Base-by-base conservation (phyloP, 805 yeast species). In the Starmera quercuum region DNA sequence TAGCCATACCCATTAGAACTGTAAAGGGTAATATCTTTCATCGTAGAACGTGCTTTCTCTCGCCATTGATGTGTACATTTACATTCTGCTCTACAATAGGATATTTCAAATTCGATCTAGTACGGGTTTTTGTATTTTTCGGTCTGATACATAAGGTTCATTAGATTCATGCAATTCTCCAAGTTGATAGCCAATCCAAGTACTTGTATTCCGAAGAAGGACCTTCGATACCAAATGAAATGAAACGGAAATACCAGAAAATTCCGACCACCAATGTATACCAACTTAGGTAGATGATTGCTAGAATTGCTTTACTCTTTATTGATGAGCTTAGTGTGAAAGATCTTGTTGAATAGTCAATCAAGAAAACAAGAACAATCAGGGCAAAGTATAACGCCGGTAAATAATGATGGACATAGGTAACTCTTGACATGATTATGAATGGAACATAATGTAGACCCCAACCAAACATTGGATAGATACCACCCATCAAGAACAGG, bases 321-420 rank as follows among this genome's bases (percentile, higher is more conserved):
- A 47, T 47, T 17, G 53, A 44, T 28, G 30, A 41, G 4, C 23
- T 28, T 7, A 37, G 38, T 37, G 46, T 44, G 29, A 43, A 35
- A 18, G 56, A 50, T 26, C 49, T 49, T 14, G 53, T 45, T 40
- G 60, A 44, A 33, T 49, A 54, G 41, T 78, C 85, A 28, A 76
- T 53, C 35, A 68, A 58, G 52, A 73, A 78, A 5, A 71, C 70
- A 32, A 69, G 54, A 26, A 74, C 72, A 35, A 76, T 56, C 58
- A 79, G 62, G 33, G 86, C 85, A 56, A 83, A 83, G 59, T 83
- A 83, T 44, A 83, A 64, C 0, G 92, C 88, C 31, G 95, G 95
- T 51, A 82, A 64, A 56, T 83, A 83, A 61, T 83, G 95, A 56
- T 83, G 95, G 29, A 81, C 85, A 49, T 83, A 83, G 0, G 90